Evolutionary conservation across 352 stramenopile genomes (phyloP).

Genomic region (Globisporangium ultimum): DNA sequence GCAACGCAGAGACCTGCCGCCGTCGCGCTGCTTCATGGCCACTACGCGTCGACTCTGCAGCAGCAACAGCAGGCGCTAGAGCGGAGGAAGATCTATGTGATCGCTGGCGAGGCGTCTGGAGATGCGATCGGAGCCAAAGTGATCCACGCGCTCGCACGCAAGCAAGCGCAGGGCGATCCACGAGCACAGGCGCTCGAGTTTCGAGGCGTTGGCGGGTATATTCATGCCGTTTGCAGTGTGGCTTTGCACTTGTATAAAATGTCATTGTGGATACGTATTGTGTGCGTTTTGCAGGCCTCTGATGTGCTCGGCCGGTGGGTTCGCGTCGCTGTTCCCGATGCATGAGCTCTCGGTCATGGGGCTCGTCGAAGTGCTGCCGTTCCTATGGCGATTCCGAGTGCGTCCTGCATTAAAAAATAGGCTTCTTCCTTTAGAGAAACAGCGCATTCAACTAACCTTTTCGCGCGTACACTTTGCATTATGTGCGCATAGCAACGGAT

Average conservation of each 20-base stretch:
- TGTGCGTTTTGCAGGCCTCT: slow-evolving; percentile 26
- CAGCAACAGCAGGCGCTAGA: not conserved
- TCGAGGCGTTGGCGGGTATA: slow-evolving; percentile 57
- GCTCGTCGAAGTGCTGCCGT: slow-evolving; percentile 61
- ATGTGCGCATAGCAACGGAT: slow-evolving; percentile 32
- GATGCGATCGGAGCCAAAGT: slow-evolving; percentile 77
- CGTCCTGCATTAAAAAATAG: slow-evolving; percentile 1
- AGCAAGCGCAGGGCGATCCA: slow-evolving; percentile 8
- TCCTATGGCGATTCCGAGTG: slow-evolving; percentile 48
- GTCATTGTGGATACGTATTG: not conserved
- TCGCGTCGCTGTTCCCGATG: slow-evolving; percentile 69
- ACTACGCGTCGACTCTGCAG: not conserved
- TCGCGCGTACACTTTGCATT: not conserved
- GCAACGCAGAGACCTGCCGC: not conserved
- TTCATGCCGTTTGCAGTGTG: too few relatives aligned
- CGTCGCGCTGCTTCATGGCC: not conserved
- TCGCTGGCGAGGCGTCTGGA: slow-evolving; percentile 69
- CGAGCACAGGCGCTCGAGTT: slow-evolving; percentile 27
- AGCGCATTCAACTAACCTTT: too few relatives aligned
- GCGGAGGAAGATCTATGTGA: slow-evolving; percentile 47
- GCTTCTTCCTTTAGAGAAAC: too few relatives aligned
- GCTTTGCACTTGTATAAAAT: not conserved
- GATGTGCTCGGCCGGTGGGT: slow-evolving; percentile 42
- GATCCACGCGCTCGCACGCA: slow-evolving; percentile 41
- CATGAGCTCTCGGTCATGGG: slow-evolving; percentile 74